These are phyloP conservation scores for Polyporus tsugae DNA, from an alignment of 1,284 basidiomycete genomes.

Conservation along the genomic window DNA sequence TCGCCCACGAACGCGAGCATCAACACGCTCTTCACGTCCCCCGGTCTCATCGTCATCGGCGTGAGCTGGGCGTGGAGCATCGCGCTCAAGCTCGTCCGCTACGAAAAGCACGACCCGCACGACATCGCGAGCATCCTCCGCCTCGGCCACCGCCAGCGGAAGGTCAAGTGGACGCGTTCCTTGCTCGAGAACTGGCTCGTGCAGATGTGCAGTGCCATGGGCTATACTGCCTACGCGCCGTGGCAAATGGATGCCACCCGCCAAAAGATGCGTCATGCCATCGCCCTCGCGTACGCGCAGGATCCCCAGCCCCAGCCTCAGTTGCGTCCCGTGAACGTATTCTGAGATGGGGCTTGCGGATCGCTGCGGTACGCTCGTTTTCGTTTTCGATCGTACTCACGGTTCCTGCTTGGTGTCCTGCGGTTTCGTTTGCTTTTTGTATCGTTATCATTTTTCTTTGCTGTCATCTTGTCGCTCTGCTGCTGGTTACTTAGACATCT, in stretches of 20 bases:
- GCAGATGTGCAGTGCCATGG: conserved; percentile 63
- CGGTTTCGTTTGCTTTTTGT: conserved; percentile 23
- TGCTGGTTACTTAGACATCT: conserved; percentile 9
- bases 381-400: neutral
- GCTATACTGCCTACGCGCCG: conserved; percentile 55
- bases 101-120: conserved; percentile 54
- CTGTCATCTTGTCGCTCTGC: conserved; percentile 12
- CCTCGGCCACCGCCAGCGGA: conserved; percentile 59
- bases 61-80: conserved; percentile 75
- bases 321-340: conserved; percentile 2
- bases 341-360: neutral
- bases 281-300: conserved; percentile 36
- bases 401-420: neutral
- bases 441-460: conserved; percentile 27
- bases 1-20: conserved; percentile 55
- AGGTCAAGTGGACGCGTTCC: conserved; percentile 59
- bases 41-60: conserved; percentile 62
- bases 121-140: conserved; percentile 53
- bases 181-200: conserved; percentile 62
- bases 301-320: conserved; percentile 5
- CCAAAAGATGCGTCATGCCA: conserved; percentile 59
- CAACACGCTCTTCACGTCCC: conserved; percentile 63
- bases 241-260: conserved; percentile 53
- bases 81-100: conserved; percentile 73
- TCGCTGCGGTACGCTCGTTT: neutral